A percentile compares a stretch with the other conserved stretches of the same genome.
These are phyloP conservation scores for Aspergillus ruber DNA, from an alignment of 2,329 filamentous ascomycete genomes.

Conservation along the genomic window DNA sequence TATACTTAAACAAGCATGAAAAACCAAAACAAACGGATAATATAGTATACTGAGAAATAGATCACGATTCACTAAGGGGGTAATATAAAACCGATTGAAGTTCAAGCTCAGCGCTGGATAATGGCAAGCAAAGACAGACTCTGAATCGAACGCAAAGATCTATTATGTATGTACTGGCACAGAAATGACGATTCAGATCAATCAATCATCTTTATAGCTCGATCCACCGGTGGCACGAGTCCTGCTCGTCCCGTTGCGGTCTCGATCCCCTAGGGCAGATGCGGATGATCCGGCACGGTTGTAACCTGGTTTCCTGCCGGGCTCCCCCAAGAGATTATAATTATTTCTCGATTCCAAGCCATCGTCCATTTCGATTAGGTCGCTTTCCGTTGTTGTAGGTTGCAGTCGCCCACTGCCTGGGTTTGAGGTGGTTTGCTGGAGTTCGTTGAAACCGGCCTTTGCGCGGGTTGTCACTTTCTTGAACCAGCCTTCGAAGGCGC, in stretches of 20 bases:
- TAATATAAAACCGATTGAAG: too few species aligned
- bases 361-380: conserved; percentile 41
- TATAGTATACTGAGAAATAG: too few species aligned
- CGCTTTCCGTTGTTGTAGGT: conserved; percentile 28
- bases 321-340: conserved; percentile 10
- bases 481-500: conserved; percentile 85
- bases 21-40: too few species aligned
- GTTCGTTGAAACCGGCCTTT: conserved; percentile 33
- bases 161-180: not conserved
- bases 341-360: conserved; percentile 23
- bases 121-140: too few species aligned
- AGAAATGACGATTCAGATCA: not conserved
- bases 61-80: too few species aligned
- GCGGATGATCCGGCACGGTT: conserved; percentile 8
- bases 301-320: conserved; percentile 12
- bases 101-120: too few species aligned
- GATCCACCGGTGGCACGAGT: conserved; percentile 20
- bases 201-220: conserved; percentile 24
- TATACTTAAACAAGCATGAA: too few species aligned
- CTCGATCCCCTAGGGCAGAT: conserved; percentile 14
- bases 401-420: conserved; percentile 15
- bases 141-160: not conserved
- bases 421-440: conserved; percentile 28
- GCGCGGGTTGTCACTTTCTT: conserved; percentile 62
- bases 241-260: conserved; percentile 30